Conservation (phyloP, 2,329 filamentous ascomycete species). For the Fusarium sarcochroum region DNA sequence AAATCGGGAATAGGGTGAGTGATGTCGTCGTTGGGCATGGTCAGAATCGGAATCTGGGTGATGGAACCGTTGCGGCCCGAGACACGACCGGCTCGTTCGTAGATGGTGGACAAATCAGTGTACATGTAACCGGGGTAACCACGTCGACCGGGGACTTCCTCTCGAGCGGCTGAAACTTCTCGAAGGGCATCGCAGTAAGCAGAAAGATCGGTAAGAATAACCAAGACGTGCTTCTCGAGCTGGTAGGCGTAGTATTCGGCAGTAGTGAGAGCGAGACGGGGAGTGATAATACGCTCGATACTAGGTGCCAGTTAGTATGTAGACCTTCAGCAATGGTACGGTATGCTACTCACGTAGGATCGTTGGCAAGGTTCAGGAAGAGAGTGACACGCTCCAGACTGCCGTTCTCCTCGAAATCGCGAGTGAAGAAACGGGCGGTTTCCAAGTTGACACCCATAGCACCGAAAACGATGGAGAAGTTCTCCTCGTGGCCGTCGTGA, state of each 20-base stretch:
- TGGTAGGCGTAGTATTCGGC: conserved; percentile 99
- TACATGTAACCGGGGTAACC: conserved; percentile 99
- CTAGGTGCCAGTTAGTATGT: conserved; percentile 60
- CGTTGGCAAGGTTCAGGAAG: conserved; percentile 99
- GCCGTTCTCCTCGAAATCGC: conserved; percentile 99
- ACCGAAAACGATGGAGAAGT: conserved; percentile 99
- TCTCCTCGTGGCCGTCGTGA: conserved; percentile 97
- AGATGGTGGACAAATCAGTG: conserved; percentile 99
- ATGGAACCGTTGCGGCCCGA: conserved; percentile 97
- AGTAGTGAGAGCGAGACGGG: conserved; percentile 96
- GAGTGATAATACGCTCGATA: conserved; percentile 99
- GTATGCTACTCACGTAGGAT: conserved; percentile 84
- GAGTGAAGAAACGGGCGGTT: conserved; percentile 97
- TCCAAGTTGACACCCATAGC: conserved; percentile 99
- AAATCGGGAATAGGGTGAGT: conserved; percentile 99
- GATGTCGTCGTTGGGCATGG: conserved; percentile 99
- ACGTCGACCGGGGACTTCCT: conserved; percentile 99
- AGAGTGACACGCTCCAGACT: conserved; percentile 97
- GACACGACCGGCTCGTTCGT: conserved; percentile 98
- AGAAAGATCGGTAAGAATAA: conserved; percentile 97
- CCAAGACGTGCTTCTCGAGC: conserved; percentile 98
- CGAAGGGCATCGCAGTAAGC: conserved; percentile 99
- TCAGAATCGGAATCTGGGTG: conserved; percentile 98
- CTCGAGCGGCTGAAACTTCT: conserved; percentile 96
- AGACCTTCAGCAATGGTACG: no score